Base-by-base conservation (phyloP, 1,284 basidiomycete genomes). In the Phenoliferia sp. region DNA sequence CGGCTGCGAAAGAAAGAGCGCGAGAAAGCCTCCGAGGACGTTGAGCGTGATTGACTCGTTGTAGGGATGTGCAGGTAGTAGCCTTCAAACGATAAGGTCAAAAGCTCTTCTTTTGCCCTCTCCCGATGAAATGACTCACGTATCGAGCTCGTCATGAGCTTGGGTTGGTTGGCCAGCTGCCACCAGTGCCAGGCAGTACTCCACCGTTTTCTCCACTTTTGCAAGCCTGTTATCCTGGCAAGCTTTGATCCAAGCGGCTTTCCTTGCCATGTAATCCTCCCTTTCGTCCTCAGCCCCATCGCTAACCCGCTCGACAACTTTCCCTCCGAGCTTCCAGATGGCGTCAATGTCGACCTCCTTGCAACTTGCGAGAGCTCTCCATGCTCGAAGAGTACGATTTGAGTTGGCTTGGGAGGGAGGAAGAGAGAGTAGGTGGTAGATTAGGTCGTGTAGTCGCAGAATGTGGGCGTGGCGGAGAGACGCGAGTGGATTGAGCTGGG, bases 31-130 rank as follows among this genome's bases (percentile, higher is more conserved):
- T 28, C 64, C 67, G 34, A 73, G 67, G 5, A 63, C 58, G 66
- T 73, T 69, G 22, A 73, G 63, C 22, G 65, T 32, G 64, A 73
- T 63, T 58, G 72, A 73, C 55, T 73, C 72, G 48, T 68, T 67
- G 56, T 73, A 73, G 3, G 72, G 72, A 59, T 71, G 72, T 17
- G 34, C 5, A 32, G 32, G 52, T 9, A 60, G 32, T 2, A 58
- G 52, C 17, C 56, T 54, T 31, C 5, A 22, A n/a, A n/a, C n/a
- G n/a, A n/a, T n/a, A n/a, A n/a, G n/a, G n/a, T n/a, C n/a, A n/a
- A n/a, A n/a, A n/a, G n/a, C n/a, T n/a, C n/a, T n/a, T n/a, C n/a
- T n/a, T n/a, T n/a, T n/a, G n/a, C n/a, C n/a, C n/a, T n/a, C n/a
- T 1, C 4, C 22, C 34, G 35, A 26, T 44, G 28, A 57, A 57